Evolutionary conservation across 164 flowering plant genomes (phyloP), one percentile per base, ranked within the genome.

Genomic region (Hamamelis virginiana): DNA sequence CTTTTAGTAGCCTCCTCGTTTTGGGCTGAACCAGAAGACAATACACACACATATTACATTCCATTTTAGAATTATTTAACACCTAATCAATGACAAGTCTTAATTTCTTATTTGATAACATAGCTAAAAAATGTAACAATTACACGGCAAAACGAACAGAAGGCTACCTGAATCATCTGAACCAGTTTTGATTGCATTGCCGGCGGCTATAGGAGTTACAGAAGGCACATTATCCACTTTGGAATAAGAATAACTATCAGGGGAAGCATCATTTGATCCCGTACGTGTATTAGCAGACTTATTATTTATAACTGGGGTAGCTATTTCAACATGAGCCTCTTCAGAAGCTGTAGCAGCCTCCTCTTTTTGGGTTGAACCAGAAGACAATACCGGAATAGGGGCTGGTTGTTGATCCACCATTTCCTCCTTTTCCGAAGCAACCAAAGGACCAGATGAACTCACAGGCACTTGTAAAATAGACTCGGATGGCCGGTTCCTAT

Each of bases 141-240:
- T 64, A 64, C 5, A 25, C 23, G 48, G 21, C 3, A 12, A 15
- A 27, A n/a, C 44, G 51, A 3, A 43, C 38, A 45, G 26, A 53
- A 65, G 25, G 47, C 18, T 75, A 77, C 80, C 78, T 63, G 76
- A 51, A 58, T 67, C 64, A 26, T 51, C 76, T 45, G 76, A 68
- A 63, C 9, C 70, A 27, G 14, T 66, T n/a, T 56, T 63, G 14
- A 62, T 59, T n/a, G 22, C 58, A 58, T 68, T 64, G 46, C 45
- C 21, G 18, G n/a, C n/a, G n/a, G 69, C 9, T 14, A 50, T 53
- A 68, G 43, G 14, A 58, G 63, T 51, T 26, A 15, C 11, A 67
- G 59, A 62, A 45, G 50, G 50, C 22, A 18, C 19, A 57, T 16
- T 28, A 18, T 22, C 68, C 4, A 48, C 13, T n/a, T 45, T 62